Evolutionary conservation across 1,284 basidiomycete species (phyloP).

Genomic region (Tilletiaria anomala): DNA sequence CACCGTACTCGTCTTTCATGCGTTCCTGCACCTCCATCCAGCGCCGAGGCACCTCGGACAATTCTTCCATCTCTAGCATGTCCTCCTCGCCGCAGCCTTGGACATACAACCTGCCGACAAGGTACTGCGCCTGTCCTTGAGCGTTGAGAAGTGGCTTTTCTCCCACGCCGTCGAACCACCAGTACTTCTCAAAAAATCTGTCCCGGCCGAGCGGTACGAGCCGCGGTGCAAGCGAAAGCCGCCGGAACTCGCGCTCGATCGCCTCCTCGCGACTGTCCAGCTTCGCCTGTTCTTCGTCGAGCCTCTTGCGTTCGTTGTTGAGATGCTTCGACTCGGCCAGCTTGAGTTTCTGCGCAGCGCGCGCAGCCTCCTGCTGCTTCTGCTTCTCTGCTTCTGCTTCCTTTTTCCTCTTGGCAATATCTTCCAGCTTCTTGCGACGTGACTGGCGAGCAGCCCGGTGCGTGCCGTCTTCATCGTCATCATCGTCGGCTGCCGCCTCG

Average conservation of each 20-base stretch:
- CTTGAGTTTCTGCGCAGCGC: constrained; percentile 17
- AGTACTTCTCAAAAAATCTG: constrained; percentile 81
- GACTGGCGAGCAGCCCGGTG: not conserved
- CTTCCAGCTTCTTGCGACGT: not conserved
- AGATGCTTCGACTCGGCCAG: constrained; percentile 24
- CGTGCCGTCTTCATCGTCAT: not conserved
- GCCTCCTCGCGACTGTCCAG: constrained; percentile 62
- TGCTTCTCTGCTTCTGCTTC: constrained; percentile 20
- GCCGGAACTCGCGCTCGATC: constrained; percentile 84
- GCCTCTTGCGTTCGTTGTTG: constrained; percentile 15
- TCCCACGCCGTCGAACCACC: constrained; percentile 98
- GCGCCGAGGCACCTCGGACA: constrained; percentile 44
- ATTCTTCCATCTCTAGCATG: constrained; percentile 47
- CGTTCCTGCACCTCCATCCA: constrained; percentile 41
- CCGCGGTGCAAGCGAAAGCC: constrained; percentile 64
- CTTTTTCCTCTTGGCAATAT: constrained; percentile 19
- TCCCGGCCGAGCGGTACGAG: constrained; percentile 78
- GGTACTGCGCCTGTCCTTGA: constrained; percentile 55
- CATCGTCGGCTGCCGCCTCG: constrained; percentile 1
- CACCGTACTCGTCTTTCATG: constrained; percentile 59
- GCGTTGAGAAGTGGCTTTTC: constrained; percentile 52
- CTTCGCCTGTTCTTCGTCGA: constrained; percentile 62
- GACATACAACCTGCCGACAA: constrained; percentile 73
- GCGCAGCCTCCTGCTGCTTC: constrained; percentile 9
- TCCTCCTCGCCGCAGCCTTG: constrained; percentile 65